phyloP scores from a whole-genome alignment of 345 rosid genomes.

The Arabis alpina region DNA sequence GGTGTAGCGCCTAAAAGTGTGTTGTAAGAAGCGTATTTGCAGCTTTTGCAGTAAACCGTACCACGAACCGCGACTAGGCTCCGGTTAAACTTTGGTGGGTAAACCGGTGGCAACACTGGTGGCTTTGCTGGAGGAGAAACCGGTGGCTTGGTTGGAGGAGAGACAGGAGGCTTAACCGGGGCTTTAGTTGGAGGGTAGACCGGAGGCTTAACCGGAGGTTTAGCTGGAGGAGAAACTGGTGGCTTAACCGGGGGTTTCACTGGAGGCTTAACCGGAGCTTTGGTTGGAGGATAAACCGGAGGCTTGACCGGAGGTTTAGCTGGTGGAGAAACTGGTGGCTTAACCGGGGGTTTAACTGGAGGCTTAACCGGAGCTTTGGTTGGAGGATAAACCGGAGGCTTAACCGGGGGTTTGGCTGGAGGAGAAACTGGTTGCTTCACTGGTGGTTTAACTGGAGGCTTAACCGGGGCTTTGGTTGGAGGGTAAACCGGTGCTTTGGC shows the following conservation, averaged over 20 bases:
- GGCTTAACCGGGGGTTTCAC: conserved; percentile 39
- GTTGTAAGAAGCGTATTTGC: conserved; percentile 65
- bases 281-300: conserved; percentile 21
- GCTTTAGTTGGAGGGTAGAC: conserved; percentile 40
- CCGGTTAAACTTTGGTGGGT: conserved; percentile 51
- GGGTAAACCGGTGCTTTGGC: conserved; percentile 19
- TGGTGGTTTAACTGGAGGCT: conserved; percentile 42
- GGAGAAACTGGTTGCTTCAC: conserved; percentile 18
- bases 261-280: conserved; percentile 41
- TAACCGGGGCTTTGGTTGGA: conserved; percentile 10
- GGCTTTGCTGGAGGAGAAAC: conserved; percentile 46
- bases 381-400: conserved; percentile 41
- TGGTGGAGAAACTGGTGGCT: conserved; percentile 44
- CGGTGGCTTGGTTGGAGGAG: conserved; percentile 41
- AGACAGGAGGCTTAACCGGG: conserved; percentile 39
- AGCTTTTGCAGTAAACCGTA: conserved; percentile 81
- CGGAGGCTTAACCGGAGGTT: conserved; percentile 39
- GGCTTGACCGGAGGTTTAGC: conserved; percentile 42
- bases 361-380: conserved; percentile 37
- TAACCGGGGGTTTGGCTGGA: conserved; percentile 25
- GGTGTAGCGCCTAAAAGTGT: conserved; percentile 75
- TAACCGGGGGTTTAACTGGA: conserved; percentile 41
- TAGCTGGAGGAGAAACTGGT: conserved; percentile 40
- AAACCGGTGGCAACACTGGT: conserved; percentile 43
- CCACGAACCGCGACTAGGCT: conserved; percentile 76